Evolutionary conservation across 2,329 filamentous ascomycete genomes (phyloP).

Genomic region (Aspergillaceae sp.): DNA sequence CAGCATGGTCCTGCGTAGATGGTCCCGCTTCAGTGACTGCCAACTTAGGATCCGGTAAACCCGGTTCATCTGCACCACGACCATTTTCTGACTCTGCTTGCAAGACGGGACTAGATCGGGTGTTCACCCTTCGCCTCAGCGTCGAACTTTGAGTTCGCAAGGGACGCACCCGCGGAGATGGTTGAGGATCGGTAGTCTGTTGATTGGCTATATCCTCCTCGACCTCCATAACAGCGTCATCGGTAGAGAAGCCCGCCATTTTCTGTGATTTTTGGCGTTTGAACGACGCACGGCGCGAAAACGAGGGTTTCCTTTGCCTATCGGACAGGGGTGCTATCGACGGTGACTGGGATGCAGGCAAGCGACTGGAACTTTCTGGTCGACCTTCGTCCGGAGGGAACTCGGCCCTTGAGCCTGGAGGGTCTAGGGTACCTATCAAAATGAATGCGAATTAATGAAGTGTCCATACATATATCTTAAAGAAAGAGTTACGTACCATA

Average conservation of each 20-base stretch:
- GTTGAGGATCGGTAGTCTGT: conserved; percentile 20
- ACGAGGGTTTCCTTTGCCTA: conserved; percentile 60
- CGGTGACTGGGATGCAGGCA: conserved; percentile 35
- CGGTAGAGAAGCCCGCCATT: conserved; percentile 80
- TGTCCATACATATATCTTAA: not conserved
- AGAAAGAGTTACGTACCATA: conserved; percentile 19
- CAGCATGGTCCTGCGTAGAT: conserved; percentile 3
- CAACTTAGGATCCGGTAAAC: conserved; percentile 22
- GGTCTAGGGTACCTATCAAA: conserved; percentile 23
- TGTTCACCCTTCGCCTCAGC: conserved; percentile 30
- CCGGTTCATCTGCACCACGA: conserved; percentile 27
- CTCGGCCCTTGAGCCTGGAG: conserved; percentile 16
- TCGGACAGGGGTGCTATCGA: conserved; percentile 31
- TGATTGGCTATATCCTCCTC: conserved; percentile 54
- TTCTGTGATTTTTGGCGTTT: conserved; percentile 63
- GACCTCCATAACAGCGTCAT: conserved; percentile 77
- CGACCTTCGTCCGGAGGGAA: conserved; percentile 21
- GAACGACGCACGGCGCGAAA: conserved; percentile 66
- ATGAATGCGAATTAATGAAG: conserved; percentile 1
- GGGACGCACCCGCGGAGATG: conserved; percentile 28
- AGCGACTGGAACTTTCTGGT: conserved; percentile 20
- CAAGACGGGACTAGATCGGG: conserved; percentile 23
- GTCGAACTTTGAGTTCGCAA: conserved; percentile 30
- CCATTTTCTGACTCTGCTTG: conserved; percentile 32
- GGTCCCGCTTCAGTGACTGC: conserved; percentile 8